These are phyloP conservation scores for Plicaturopsis crispa DNA, from an alignment of 768 basidiomycete genomes.

Conservation along the genomic window DNA sequence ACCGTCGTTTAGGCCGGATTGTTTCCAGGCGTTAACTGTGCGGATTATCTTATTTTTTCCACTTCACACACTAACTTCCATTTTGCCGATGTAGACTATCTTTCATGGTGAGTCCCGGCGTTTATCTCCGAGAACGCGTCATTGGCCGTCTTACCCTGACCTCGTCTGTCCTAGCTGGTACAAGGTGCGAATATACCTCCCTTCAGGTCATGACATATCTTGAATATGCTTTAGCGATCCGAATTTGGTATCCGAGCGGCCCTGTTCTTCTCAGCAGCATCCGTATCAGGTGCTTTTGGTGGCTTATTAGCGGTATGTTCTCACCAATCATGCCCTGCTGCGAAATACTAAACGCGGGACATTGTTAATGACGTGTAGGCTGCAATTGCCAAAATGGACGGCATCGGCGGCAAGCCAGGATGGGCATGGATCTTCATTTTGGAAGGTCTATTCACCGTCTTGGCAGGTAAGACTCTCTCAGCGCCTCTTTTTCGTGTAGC, in stretches of 20 bases:
- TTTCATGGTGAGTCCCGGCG: no score
- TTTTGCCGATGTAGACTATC: no score
- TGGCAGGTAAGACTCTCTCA: no score
- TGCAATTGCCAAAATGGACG: conserved; percentile 66
- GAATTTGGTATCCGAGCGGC: conserved; percentile 66
- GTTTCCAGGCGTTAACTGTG: conserved; percentile 9
- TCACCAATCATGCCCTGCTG: no score
- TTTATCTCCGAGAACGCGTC: no score
- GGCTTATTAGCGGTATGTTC: conserved; percentile 58
- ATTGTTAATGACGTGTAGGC: conserved; percentile 30
- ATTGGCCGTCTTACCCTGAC: no score
- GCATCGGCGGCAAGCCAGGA: conserved; percentile 57
- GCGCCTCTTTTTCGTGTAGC: no score
- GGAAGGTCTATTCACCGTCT: conserved; percentile 59
- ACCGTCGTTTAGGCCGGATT: conserved; percentile 9
- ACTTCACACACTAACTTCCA: no score
- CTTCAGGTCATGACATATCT: no score
- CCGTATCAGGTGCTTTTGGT: conserved; percentile 77
- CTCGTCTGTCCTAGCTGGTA: conserved; percentile 38
- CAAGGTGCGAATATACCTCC: no score
- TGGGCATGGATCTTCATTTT: conserved; percentile 76
- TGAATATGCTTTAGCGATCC: conserved; percentile 60
- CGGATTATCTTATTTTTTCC: conserved; percentile 15
- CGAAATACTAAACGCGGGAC: conserved; percentile 8
- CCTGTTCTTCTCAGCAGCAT: conserved; percentile 72